phyloP scores from a whole-genome alignment of 495 filamentous ascomycete genomes.

The Terfezia claveryi region DNA sequence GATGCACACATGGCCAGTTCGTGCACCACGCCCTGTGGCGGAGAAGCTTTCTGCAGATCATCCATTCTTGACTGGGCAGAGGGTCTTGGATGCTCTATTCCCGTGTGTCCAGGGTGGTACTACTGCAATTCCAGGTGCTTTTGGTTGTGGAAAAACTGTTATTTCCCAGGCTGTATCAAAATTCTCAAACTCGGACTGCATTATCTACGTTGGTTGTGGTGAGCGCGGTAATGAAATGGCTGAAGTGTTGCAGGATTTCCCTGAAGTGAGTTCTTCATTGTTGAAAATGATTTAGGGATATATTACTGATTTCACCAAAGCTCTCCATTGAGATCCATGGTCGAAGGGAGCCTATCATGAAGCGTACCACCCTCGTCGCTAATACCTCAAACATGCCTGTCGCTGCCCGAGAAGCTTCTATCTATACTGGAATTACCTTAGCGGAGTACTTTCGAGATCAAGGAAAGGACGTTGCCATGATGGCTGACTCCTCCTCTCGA shows the following conservation, averaged over 20 bases:
- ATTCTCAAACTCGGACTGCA: constrained; percentile 98
- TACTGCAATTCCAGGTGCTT: constrained; percentile 93
- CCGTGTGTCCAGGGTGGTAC: constrained; percentile 93
- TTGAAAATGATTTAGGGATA: background rate
- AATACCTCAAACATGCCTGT: constrained; percentile 99
- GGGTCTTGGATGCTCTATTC: constrained; percentile 93
- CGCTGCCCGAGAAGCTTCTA: constrained; percentile 92
- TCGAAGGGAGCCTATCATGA: constrained; percentile 97
- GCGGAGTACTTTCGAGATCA: constrained; percentile 98
- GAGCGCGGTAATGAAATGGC: constrained; percentile 99
- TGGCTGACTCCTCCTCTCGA: constrained; percentile 95
- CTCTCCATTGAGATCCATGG: constrained; percentile 77
- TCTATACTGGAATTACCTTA: constrained; percentile 96
- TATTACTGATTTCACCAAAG: constrained; percentile 21
- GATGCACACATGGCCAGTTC: constrained; percentile 99
- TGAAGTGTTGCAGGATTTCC: constrained; percentile 99
- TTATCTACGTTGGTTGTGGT: constrained; percentile 94
- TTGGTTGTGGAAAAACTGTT: constrained; percentile 98
- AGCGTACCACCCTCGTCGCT: constrained; percentile 92
- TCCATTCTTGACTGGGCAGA: constrained; percentile 88
- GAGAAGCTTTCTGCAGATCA: constrained; percentile 74
- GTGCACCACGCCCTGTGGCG: constrained; percentile 70
- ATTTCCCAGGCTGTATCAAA: constrained; percentile 97
- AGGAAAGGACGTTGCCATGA: constrained; percentile 96
- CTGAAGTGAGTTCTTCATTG: constrained; percentile 32